phyloP scores from a whole-genome alignment of 306 rosid species.

The Dalbergia oliveri region DNA sequence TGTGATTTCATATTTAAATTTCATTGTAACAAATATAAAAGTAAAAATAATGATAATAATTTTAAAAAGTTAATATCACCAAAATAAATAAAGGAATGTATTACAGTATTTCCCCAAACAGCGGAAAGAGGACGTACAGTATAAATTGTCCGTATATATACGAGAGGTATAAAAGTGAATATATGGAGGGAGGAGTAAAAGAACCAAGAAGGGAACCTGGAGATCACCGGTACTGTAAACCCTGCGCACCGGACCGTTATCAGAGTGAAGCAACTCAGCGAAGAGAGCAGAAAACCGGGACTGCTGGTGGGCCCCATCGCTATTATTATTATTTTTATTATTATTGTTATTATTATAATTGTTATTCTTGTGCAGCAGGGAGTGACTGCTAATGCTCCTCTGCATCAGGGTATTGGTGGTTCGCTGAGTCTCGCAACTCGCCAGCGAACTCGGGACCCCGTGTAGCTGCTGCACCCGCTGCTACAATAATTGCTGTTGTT shows the following conservation, averaged over 20 bases:
- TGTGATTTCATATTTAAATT: no score
- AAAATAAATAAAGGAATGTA: no score
- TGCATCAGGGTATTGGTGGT: constrained; percentile 48
- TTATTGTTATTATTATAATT: not conserved
- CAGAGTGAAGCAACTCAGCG: constrained; percentile 49
- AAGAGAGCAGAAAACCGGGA: constrained; percentile 50
- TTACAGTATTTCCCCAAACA: no score
- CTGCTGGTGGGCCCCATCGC: constrained; percentile 44
- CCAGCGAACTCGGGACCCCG: constrained; percentile 64
- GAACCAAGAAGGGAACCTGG: constrained; percentile 52
- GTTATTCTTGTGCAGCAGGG: constrained; percentile 61
- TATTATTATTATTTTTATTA: not conserved
- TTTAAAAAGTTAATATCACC: no score
- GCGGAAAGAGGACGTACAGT: no score
- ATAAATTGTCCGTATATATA: no score
- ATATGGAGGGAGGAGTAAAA: not conserved
- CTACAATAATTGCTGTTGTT: constrained; percentile 34
- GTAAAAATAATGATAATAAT: no score
- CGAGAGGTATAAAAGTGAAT: not conserved
- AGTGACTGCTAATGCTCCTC: constrained; percentile 71
- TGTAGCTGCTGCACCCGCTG: constrained; percentile 73
- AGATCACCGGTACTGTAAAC: constrained; percentile 82
- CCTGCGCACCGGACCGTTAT: constrained; percentile 64
- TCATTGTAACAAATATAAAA: no score
- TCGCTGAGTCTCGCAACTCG: constrained; percentile 48